Evolutionary conservation across 768 basidiomycete species (phyloP).

Genomic region (Boletales sp.): DNA sequence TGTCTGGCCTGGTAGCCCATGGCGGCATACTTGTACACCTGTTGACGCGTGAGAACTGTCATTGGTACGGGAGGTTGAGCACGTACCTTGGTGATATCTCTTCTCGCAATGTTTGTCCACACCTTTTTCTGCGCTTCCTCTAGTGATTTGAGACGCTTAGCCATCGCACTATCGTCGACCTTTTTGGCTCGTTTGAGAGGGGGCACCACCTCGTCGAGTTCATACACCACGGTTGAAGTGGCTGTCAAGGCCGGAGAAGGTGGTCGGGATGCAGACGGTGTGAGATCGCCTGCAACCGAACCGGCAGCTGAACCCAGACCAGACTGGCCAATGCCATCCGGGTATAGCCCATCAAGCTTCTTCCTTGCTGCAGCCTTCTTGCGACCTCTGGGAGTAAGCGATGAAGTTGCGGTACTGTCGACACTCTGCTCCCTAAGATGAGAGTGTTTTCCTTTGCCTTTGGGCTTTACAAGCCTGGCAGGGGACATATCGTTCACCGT

Average conservation of each 20-base stretch:
- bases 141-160: slow-evolving; percentile 69
- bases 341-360: slow-evolving; percentile 48
- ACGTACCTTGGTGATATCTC: slow-evolving; percentile 77
- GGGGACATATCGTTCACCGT: slow-evolving; percentile 38
- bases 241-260: slow-evolving; percentile 57
- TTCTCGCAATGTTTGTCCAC: slow-evolving; percentile 84
- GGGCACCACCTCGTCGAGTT: slow-evolving; percentile 66
- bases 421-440: slow-evolving; percentile 51
- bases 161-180: slow-evolving; percentile 66
- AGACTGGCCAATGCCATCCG: slow-evolving; percentile 49
- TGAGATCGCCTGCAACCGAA: slow-evolving; percentile 63
- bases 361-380: slow-evolving; percentile 57
- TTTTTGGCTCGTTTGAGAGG: slow-evolving; percentile 75
- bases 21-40: slow-evolving; percentile 81
- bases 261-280: slow-evolving; percentile 68
- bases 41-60: slow-evolving; percentile 5
- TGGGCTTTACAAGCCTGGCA: slow-evolving; percentile 35
- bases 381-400: slow-evolving; percentile 45
- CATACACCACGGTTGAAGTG: slow-evolving; percentile 61
- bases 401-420: slow-evolving; percentile 48
- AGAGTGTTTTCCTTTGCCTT: slow-evolving; percentile 50
- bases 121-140: slow-evolving; percentile 87
- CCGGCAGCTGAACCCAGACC: slow-evolving; percentile 45
- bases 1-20: slow-evolving; percentile 63
- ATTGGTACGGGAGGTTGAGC: not conserved